These are phyloP conservation scores for Alternaria alternata DNA, from an alignment of 2,329 filamentous ascomycete genomes.

Conservation along the genomic window DNA sequence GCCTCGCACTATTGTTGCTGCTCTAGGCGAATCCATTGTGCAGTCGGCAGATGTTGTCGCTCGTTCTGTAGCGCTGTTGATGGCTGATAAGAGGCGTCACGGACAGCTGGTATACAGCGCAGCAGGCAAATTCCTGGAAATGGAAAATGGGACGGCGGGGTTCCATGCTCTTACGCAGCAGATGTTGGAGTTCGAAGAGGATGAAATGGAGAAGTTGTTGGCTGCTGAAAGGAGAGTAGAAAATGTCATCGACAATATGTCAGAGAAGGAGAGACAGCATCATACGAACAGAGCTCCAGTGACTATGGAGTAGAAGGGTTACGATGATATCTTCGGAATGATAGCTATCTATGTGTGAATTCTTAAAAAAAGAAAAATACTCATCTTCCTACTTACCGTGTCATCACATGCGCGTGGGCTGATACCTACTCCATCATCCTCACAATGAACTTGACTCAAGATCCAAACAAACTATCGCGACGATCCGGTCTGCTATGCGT, in stretches of 20 bases:
- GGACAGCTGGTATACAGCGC: constrained; percentile 40
- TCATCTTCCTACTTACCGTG: too few relatives aligned
- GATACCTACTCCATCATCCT: neutral
- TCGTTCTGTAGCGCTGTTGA: constrained; percentile 33
- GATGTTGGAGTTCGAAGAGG: constrained; percentile 24
- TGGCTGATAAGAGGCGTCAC: constrained; percentile 37
- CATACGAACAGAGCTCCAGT: neutral
- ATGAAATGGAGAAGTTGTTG: constrained; percentile 10
- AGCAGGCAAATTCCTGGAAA: constrained; percentile 33
- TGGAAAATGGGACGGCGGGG: constrained; percentile 39
- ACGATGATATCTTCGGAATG: neutral
- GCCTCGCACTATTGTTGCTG: constrained; percentile 15
- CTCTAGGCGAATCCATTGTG: constrained; percentile 25
- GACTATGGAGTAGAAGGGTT: neutral
- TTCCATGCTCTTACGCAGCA: constrained; percentile 25
- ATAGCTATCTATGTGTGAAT: neutral
- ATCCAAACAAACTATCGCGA: too few relatives aligned
- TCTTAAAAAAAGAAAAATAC: neutral
- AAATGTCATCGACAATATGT: constrained; percentile 2
- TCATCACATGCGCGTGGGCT: neutral
- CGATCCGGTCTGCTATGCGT: too few relatives aligned
- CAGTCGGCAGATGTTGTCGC: constrained; percentile 39
- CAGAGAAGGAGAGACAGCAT: neutral
- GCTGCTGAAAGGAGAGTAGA: neutral
- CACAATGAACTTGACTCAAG: too few relatives aligned